Conservation (phyloP, 257 asterid species). For the Apocynum venetum region DNA sequence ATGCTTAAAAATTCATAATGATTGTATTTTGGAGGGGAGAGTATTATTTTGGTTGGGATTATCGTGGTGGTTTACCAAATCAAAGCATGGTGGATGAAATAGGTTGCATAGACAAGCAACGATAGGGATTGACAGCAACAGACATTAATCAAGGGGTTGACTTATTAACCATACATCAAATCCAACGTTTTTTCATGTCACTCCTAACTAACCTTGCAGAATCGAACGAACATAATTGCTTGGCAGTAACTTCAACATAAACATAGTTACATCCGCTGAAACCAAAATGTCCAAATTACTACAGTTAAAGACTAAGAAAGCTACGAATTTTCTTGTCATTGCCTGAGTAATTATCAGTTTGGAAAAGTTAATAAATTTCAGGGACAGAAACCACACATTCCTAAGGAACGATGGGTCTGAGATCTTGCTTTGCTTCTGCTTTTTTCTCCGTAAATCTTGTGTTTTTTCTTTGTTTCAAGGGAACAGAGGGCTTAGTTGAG, state of each 20-base stretch:
- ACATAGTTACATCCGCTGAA: background rate
- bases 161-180: too few species aligned
- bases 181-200: too few species aligned
- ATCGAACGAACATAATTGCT: too few species aligned
- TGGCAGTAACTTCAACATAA: background rate
- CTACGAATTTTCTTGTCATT: background rate
- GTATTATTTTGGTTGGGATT: too few species aligned
- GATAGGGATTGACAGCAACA: too few species aligned
- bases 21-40: too few species aligned
- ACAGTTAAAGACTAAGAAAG: background rate
- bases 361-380: background rate
- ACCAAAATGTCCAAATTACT: background rate
- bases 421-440: background rate
- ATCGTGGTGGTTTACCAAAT: too few species aligned
- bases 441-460: background rate
- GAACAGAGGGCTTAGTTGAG: background rate
- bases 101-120: too few species aligned
- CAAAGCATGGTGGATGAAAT: too few species aligned
- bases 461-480: slow-evolving; percentile 5
- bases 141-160: too few species aligned
- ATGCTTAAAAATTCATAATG: too few species aligned
- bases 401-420: background rate
- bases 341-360: background rate
- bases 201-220: too few species aligned
- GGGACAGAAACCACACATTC: background rate